Percentiles rank a stretch among this genome's conserved stretches.
phyloP scores from a whole-genome alignment of 192 early-diverging fungal genomes.

The Thoreauomyces humboldtii region DNA sequence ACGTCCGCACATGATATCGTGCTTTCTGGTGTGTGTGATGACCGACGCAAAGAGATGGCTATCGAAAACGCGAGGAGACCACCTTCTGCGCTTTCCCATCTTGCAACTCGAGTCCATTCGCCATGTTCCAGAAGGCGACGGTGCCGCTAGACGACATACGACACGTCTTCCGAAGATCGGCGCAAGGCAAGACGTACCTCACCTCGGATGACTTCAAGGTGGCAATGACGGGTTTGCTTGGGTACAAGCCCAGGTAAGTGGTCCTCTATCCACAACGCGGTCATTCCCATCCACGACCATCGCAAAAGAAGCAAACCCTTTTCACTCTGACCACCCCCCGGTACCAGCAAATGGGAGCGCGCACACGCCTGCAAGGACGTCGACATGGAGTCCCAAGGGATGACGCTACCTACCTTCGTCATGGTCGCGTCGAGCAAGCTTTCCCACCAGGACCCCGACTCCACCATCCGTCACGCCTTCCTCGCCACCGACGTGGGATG shows the following conservation, averaged over 20 bases:
- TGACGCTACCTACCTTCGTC: conserved; percentile 29
- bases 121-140: no score
- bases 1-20: no score
- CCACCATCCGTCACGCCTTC: conserved; percentile 31
- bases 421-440: conserved; percentile 15
- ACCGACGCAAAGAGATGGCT: no score
- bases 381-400: conserved; percentile 20
- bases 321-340: background rate
- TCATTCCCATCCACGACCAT: no score
- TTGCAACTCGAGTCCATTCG: no score
- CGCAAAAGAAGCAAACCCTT: background rate
- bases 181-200: conserved; percentile 30
- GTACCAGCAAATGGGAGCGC: conserved; percentile 6
- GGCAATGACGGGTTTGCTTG: conserved; percentile 34
- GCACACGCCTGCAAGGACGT: background rate
- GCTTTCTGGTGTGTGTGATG: no score
- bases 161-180: conserved; percentile 29
- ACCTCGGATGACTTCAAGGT: conserved; percentile 30
- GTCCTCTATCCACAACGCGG: background rate
- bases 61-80: no score
- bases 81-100: no score
- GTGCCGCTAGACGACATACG: conserved; percentile 1
- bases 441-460: background rate
- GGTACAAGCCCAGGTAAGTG: conserved; percentile 43
- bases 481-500: conserved; percentile 24